Evolutionary conservation across 225 moss, liverwort and hornwort species (phyloP), one percentile per base, ranked within the genome.

Genomic region (Antitrichia curtipendula): DNA sequence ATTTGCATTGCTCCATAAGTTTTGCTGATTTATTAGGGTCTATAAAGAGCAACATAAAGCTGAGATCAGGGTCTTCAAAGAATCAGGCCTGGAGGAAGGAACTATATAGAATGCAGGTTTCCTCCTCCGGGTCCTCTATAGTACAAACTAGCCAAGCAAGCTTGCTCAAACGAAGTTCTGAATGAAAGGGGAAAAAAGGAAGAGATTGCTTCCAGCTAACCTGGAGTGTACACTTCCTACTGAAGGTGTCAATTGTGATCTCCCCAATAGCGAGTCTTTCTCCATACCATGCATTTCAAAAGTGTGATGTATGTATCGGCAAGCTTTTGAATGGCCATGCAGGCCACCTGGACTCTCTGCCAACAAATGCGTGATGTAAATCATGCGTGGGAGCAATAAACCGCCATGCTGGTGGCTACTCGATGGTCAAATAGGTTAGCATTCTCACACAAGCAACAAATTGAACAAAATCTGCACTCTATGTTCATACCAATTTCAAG

Each of bases 231-330:
- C 93, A 93, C 93, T 95, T 96, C 36, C 95, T 92, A 64, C 82
- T 93, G 49, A 96, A 93, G 54, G 84, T 93, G 60, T 92, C 89
- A 83, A 91, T 93, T 54, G 69, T 90, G 59, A 95, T 89, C 80
- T 96, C 96, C 53, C 95, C 95, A 89, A 84, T 91, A 66, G 93
- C 95, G 62, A 96, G 86, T 87, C 92, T 92, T 65, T 91, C 92
- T 32, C 94, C 96, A 85, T 94, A 95, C 95, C 94, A 95, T 43
- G 95, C 95, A 94, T 95, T 96, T 92, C 41, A 95, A 91, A 85
- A 96, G 88, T 20, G 93, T 95, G 54, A 96, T 93, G 63, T 93
- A 90, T 4, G 93, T 95, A 78, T 95, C 94, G 58, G 94, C 97
- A 68, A 96, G 94, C 87, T 78, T 38, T 57, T 57, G 56, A 97